phyloP scores from a whole-genome alignment of 192 early-diverging fungal genomes.

The Coemansia sp. region DNA sequence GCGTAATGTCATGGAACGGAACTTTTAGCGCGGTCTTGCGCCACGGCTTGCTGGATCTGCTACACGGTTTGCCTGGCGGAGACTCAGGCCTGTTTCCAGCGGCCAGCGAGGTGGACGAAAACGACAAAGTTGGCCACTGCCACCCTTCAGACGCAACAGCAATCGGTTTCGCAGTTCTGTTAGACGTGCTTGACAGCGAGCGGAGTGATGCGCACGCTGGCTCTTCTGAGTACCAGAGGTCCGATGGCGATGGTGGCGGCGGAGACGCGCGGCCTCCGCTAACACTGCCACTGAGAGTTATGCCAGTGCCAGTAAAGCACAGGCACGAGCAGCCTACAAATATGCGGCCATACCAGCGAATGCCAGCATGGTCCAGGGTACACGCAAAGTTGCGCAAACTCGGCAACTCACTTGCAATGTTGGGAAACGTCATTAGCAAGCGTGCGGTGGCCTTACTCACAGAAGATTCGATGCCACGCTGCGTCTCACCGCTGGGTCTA shows the following conservation, averaged over 20 bases:
- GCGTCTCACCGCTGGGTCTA: not conserved
- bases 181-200: not conserved
- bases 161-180: too few species aligned
- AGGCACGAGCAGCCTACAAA: slow-evolving; percentile 18
- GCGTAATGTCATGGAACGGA: slow-evolving; percentile 31
- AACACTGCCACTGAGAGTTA: slow-evolving; percentile 1
- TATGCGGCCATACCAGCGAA: slow-evolving; percentile 47
- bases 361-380: slow-evolving; percentile 40
- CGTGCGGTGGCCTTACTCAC: not conserved
- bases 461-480: not conserved
- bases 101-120: not conserved
- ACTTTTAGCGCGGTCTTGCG: slow-evolving; percentile 31
- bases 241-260: not conserved
- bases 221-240: not conserved
- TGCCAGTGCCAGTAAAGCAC: slow-evolving; percentile 35
- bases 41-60: slow-evolving; percentile 12
- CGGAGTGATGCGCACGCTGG: not conserved
- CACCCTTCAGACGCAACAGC: too few species aligned
- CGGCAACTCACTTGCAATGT: not conserved
- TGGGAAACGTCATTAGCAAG: slow-evolving; percentile 18
- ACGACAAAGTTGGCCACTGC: not conserved
- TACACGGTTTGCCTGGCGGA: not conserved
- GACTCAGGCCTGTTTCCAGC: not conserved
- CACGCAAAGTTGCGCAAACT: slow-evolving; percentile 27
- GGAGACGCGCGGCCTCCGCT: not conserved